Base-by-base conservation (phyloP, 352 stramenopile genomes). In the Globisporangium radiosum region DNA sequence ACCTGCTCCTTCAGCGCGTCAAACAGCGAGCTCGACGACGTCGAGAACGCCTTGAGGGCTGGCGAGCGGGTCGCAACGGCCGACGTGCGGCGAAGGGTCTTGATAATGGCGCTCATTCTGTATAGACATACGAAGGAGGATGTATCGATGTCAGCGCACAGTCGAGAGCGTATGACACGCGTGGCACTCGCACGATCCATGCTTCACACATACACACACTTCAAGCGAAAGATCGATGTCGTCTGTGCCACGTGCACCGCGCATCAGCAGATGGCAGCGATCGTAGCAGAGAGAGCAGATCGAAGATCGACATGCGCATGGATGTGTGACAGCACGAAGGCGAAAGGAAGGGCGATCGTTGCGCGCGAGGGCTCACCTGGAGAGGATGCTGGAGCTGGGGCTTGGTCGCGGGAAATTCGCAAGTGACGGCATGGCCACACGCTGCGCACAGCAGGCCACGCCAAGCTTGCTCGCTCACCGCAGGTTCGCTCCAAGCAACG, bases 1-100 rank as follows among this genome's bases (percentile, higher is more conserved):
- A 98, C 77, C 70, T 97, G 85, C 59, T 91, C 79, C 66, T 88
- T 90, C 4, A 98, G 78, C 69, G 83, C 79, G 48, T 92, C 81
- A 38, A 90, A 76, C 50, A 94, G 79, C 68, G 79, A 86, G n/a
- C 64, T 60, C 45, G 79, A 70, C 54, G 75, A 66, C n/a, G 84
- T 86, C 59, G 81, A 91, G 62, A 93, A 80, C 25, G 76, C 63
- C 62, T 85, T 85, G 33, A 68, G 66, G 13, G 75, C 67, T 45
- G 65, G 63, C 65, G 67, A 61, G 52, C 75, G 77, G 62, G 70
- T 69, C n/a, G 79, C 71, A 25, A 76, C 60, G 57, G 68, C 58
- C 39, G 73, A 71, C 51, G 75, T 69, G 52, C 80, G 72, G 62
- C 72, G 75, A 54, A 90, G 74, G 60, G 78, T 80, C 70, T 85